A percentile compares a stretch with the other conserved stretches of the same genome.
These are phyloP conservation scores for Pseudopyrenochaeta lycopersici DNA, from an alignment of 2,329 filamentous ascomycete species.

Conservation along the genomic window DNA sequence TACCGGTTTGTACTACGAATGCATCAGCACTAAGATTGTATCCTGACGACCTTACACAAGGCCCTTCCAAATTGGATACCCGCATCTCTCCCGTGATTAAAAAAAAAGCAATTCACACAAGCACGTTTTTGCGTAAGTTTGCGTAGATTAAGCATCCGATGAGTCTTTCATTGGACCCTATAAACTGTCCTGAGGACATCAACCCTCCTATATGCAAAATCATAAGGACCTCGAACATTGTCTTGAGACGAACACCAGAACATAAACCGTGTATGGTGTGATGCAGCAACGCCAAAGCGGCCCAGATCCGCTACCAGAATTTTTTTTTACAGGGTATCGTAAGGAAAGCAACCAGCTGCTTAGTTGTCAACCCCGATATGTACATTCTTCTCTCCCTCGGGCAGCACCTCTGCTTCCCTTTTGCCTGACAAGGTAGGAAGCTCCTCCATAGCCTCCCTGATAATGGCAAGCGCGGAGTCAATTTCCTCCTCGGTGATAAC, in stretches of 20 bases:
- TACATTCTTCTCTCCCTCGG: slow-evolving; percentile 68
- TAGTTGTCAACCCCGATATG: slow-evolving; percentile 68
- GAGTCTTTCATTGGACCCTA: background rate
- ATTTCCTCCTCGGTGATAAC: slow-evolving; percentile 93
- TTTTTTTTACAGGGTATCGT: slow-evolving; percentile 27
- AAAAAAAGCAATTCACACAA: no score
- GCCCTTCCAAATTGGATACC: background rate
- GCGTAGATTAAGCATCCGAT: background rate
- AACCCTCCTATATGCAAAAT: background rate
- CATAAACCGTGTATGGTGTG: background rate
- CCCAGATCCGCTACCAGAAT: slow-evolving; percentile 3
- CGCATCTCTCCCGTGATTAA: no score
- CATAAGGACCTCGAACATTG: background rate
- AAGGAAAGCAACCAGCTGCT: slow-evolving; percentile 7
- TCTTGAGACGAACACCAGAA: background rate
- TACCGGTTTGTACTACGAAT: no score
- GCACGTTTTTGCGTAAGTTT: no score
- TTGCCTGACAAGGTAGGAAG: slow-evolving; percentile 73
- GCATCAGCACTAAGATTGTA: background rate
- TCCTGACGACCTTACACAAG: background rate
- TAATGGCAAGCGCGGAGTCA: slow-evolving; percentile 77
- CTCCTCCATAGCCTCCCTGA: slow-evolving; percentile 82
- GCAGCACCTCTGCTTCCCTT: slow-evolving; percentile 62
- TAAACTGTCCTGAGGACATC: background rate
- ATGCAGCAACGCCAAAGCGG: slow-evolving; percentile 15